Evolutionary conservation across 2,329 filamentous ascomycete genomes (phyloP).

Genomic region (Fusarium albosuccineum): DNA sequence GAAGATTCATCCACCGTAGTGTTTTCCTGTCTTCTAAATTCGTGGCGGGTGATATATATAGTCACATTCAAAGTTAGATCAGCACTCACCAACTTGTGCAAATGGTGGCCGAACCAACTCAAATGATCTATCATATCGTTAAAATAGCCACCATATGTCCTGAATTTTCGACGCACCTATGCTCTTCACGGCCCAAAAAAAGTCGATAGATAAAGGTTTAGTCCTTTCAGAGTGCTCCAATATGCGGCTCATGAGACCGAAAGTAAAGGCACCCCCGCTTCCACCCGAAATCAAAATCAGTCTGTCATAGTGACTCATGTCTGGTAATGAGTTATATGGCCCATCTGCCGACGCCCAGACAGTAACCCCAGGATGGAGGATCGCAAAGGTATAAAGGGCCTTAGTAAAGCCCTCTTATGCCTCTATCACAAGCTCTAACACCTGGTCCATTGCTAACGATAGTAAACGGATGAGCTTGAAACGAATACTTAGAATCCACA

Average conservation of each 20-base stretch:
- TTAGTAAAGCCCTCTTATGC: conserved; percentile 66
- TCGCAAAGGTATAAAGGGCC: conserved; percentile 61
- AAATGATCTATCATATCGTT: neutral
- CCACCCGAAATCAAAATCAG: conserved; percentile 44
- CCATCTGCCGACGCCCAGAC: conserved; percentile 65
- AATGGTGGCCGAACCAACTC: conserved; percentile 1
- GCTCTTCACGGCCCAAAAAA: conserved; percentile 31
- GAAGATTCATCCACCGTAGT: too few species aligned
- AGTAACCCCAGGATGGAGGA: conserved; percentile 55
- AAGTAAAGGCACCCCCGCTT: conserved; percentile 43
- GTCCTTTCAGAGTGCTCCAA: conserved; percentile 6
- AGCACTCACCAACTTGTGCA: neutral
- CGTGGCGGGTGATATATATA: neutral
- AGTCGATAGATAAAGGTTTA: conserved; percentile 6
- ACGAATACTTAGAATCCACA: conserved; percentile 68
- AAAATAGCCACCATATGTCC: fast-evolving
- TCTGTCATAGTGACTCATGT: conserved; percentile 51
- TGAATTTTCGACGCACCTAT: neutral
- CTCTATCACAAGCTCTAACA: conserved; percentile 64
- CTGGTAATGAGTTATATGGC: conserved; percentile 65
- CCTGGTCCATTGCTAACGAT: conserved; percentile 59
- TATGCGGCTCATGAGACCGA: conserved; percentile 31
- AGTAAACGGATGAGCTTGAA: conserved; percentile 68
- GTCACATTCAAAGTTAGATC: neutral
- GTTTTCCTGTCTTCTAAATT: too few species aligned